These are phyloP conservation scores for Nigrospora oryzae DNA, from an alignment of 2,329 filamentous ascomycete species.

Conservation along the genomic window DNA sequence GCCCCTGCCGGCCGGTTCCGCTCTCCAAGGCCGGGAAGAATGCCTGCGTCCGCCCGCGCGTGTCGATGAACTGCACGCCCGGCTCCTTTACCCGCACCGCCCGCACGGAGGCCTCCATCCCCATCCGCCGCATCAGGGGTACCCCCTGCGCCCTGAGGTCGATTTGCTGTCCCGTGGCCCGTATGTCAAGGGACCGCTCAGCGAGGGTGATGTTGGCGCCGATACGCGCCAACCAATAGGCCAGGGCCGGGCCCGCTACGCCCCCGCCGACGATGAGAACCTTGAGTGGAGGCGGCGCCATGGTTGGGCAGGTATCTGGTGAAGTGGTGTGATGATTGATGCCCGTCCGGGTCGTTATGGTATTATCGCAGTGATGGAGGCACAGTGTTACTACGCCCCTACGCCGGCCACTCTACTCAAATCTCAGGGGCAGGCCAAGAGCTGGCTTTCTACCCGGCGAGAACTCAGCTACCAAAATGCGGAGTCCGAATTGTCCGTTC, in stretches of 20 bases:
- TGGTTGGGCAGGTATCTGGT: too few relatives aligned
- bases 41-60: constrained; percentile 24
- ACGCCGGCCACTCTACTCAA: too few relatives aligned
- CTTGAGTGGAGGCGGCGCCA: neutral
- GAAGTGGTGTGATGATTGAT: too few relatives aligned
- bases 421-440: too few relatives aligned
- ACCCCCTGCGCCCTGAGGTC: constrained; percentile 15
- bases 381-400: too few relatives aligned
- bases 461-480: too few relatives aligned
- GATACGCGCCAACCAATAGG: constrained; percentile 13
- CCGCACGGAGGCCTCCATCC: constrained; percentile 8
- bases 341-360: too few relatives aligned
- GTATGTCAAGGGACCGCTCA: constrained; percentile 14
- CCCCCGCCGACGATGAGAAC: constrained; percentile 7
- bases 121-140: constrained; percentile 13
- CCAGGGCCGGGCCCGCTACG: constrained; percentile 14
- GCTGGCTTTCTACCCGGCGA: too few relatives aligned
- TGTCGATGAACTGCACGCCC: constrained; percentile 26
- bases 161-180: constrained; percentile 13
- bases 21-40: constrained; percentile 28
- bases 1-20: constrained; percentile 29
- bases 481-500: too few relatives aligned
- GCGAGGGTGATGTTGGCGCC: constrained; percentile 14
- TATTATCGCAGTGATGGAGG: too few relatives aligned
- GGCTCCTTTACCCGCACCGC: constrained; percentile 22